Evolutionary conservation across 257 asterid species (phyloP).

Genomic region (Marsdenia floribunda): DNA sequence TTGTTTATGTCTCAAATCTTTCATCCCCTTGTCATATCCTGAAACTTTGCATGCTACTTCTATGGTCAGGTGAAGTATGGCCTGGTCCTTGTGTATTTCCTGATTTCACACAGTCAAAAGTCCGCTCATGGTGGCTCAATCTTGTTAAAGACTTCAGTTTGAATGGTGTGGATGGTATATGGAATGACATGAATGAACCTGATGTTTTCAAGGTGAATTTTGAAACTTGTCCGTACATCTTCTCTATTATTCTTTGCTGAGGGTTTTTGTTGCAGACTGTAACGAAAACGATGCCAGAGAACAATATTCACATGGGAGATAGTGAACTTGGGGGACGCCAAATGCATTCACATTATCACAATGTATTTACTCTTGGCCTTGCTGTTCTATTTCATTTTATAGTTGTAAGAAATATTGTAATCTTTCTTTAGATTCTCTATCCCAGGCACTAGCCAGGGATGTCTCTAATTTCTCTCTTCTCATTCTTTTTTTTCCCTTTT

Average conservation of each 20-base stretch:
- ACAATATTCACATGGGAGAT: conserved; percentile 87
- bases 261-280: conserved; percentile 52
- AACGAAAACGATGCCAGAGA: conserved; percentile 97
- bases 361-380: conserved; percentile 38
- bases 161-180: conserved; percentile 96
- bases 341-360: conserved; percentile 84
- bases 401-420: not conserved
- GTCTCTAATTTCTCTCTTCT: not conserved
- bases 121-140: conserved; percentile 92
- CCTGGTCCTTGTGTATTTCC: conserved; percentile 98
- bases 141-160: conserved; percentile 69
- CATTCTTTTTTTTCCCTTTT: not conserved
- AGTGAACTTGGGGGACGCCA: conserved; percentile 79
- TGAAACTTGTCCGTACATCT: conserved; percentile 12
- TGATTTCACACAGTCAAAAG: conserved; percentile 70
- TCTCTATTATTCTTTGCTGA: conserved; percentile 15
- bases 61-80: conserved; percentile 84
- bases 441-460: not conserved
- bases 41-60: conserved; percentile 14
- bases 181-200: conserved; percentile 99
- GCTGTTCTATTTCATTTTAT: conserved; percentile 5
- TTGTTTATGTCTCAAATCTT: not conserved
- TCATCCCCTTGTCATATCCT: conserved; percentile 2
- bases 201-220: conserved; percentile 85
- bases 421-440: not conserved